Conservation (phyloP, 805 yeast species). For the Starmera quercuum region DNA sequence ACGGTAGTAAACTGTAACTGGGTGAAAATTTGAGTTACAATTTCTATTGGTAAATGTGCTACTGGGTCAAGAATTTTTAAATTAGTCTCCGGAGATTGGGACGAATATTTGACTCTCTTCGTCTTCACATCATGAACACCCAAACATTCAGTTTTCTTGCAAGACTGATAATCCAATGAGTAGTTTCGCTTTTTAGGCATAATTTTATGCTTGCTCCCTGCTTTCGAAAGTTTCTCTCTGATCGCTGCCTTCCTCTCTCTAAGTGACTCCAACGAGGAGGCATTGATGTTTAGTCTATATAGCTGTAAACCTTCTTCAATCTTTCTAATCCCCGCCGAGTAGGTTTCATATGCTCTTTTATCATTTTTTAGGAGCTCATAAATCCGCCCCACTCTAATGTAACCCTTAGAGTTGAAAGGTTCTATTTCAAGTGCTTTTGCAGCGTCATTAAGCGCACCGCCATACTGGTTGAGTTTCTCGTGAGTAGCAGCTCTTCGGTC, state of each 20-base stretch:
- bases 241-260: neutral
- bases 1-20: conserved; percentile 1
- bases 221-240: conserved; percentile 1
- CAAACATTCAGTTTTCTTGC: too few relatives aligned
- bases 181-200: neutral
- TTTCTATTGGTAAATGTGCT: conserved; percentile 5
- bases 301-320: conserved; percentile 8
- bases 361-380: conserved; percentile 3
- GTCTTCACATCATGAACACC: too few relatives aligned
- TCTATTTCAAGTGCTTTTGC: conserved; percentile 11
- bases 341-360: conserved; percentile 5
- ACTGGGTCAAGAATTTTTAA: neutral
- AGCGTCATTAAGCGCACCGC: conserved; percentile 14
- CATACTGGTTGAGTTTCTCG: conserved; percentile 8
- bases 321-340: conserved; percentile 5
- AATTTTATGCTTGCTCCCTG: neutral
- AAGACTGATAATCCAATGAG: too few relatives aligned
- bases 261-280: conserved; percentile 1
- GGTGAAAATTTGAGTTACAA: conserved; percentile 3
- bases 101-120: too few relatives aligned
- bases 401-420: conserved; percentile 18
- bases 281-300: conserved; percentile 9
- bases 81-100: neutral
- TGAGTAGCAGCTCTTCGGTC: conserved; percentile 17
- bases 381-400: conserved; percentile 12